phyloP scores from a whole-genome alignment of 495 filamentous ascomycete genomes.

The Penicillium malachiteum region DNA sequence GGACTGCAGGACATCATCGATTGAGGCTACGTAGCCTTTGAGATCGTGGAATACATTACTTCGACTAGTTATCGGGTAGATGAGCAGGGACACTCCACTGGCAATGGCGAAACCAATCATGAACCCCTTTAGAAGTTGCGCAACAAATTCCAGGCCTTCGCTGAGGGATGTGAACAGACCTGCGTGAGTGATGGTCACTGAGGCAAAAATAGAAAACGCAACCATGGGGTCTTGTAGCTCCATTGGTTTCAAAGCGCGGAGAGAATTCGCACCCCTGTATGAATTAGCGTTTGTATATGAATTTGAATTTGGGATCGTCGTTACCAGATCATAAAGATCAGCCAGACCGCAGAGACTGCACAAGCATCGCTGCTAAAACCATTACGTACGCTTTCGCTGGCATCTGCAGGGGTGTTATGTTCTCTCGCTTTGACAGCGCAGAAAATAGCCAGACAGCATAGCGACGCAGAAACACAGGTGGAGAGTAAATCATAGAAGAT shows the following conservation, averaged over 20 bases:
- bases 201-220: constrained; percentile 65
- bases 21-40: constrained; percentile 46
- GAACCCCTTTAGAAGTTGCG: constrained; percentile 58
- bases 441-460: constrained; percentile 63
- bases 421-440: constrained; percentile 62
- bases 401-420: constrained; percentile 46
- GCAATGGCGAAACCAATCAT: constrained; percentile 66
- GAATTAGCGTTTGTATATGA: constrained; percentile 9
- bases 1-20: constrained; percentile 52
- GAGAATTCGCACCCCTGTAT: constrained; percentile 28
- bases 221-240: constrained; percentile 68
- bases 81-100: constrained; percentile 58
- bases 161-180: constrained; percentile 49
- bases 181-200: constrained; percentile 50
- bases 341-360: constrained; percentile 72
- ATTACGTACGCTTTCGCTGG: constrained; percentile 23
- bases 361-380: constrained; percentile 54
- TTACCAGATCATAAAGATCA: constrained; percentile 71
- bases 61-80: constrained; percentile 64
- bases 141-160: constrained; percentile 51
- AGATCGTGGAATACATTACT: constrained; percentile 57
- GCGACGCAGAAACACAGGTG: constrained; percentile 59
- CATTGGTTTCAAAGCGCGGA: constrained; percentile 61
- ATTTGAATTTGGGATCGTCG: not conserved
- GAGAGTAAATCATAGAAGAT: constrained; percentile 59